phyloP scores from a whole-genome alignment of 75 land plant species.

The Ceratopteris richardii region DNA sequence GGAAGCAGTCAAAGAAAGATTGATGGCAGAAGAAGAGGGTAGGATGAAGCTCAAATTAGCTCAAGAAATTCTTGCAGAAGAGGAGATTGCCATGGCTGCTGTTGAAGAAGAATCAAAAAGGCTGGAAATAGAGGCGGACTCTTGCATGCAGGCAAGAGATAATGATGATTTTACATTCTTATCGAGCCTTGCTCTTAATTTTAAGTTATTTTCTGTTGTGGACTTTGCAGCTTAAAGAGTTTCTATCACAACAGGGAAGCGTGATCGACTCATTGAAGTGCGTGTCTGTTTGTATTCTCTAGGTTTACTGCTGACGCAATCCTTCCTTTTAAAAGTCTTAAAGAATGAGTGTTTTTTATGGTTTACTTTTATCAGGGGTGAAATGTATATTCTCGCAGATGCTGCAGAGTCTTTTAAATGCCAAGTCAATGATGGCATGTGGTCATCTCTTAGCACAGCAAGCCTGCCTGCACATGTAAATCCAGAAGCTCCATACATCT shows the following conservation, averaged over 20 bases:
- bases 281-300: slow-evolving; percentile 6
- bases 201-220: not conserved
- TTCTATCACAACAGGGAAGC: slow-evolving; percentile 22
- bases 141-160: slow-evolving; percentile 16
- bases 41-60: slow-evolving; percentile 16
- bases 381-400: slow-evolving; percentile 21
- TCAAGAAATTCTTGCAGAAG: slow-evolving; percentile 11
- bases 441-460: slow-evolving; percentile 4
- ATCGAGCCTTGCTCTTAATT: no score
- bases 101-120: slow-evolving; percentile 24
- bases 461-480: not conserved
- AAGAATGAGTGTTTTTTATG: slow-evolving; percentile 4
- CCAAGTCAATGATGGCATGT: slow-evolving; percentile 16
- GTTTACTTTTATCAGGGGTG: slow-evolving; percentile 11
- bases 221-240: slow-evolving; percentile 25
- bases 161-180: not conserved
- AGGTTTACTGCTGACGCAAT: not conserved
- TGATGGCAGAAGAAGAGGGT: slow-evolving; percentile 17
- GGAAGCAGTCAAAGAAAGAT: slow-evolving; percentile 14
- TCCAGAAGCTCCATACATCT: slow-evolving; percentile 6
- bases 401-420: slow-evolving; percentile 22
- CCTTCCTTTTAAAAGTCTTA: not conserved
- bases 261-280: slow-evolving; percentile 31
- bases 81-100: slow-evolving; percentile 18
- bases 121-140: slow-evolving; percentile 25